Percentiles rank a stretch among this genome's conserved stretches.
These are phyloP conservation scores for Heliamphora exappendiculata DNA, from an alignment of 148 eudicot genomes.

Conservation along the genomic window DNA sequence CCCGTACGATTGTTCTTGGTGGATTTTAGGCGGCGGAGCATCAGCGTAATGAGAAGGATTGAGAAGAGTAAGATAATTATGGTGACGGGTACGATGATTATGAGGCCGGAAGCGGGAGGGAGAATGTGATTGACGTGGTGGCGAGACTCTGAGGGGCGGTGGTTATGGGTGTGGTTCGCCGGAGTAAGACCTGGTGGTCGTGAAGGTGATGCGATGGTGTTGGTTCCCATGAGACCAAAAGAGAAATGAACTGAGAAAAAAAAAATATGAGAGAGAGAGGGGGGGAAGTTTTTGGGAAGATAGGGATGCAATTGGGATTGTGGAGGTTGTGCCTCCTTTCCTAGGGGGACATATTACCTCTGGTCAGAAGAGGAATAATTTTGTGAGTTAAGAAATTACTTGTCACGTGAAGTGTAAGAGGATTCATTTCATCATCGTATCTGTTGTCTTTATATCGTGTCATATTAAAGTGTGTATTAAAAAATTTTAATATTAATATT, in stretches of 20 bases:
- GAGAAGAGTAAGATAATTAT: conserved; percentile 47
- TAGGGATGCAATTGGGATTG: conserved; percentile 1
- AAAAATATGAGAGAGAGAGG: neutral
- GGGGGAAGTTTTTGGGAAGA: neutral
- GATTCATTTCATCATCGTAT: too few relatives aligned
- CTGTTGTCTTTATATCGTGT: too few relatives aligned
- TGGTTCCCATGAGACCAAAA: conserved; percentile 18
- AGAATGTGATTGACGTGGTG: conserved; percentile 19
- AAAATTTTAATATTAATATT: too few relatives aligned
- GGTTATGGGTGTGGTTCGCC: neutral
- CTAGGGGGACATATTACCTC: conserved; percentile 4
- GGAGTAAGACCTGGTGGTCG: neutral
- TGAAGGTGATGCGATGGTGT: conserved; percentile 6
- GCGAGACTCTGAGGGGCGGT: conserved; percentile 1
- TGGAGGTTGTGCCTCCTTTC: conserved; percentile 3
- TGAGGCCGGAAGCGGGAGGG: conserved; percentile 39
- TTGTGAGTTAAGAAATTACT: too few relatives aligned
- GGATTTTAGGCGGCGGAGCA: conserved; percentile 49
- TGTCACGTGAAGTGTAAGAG: too few relatives aligned
- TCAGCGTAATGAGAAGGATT: conserved; percentile 33
- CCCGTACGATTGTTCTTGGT: conserved; percentile 16
- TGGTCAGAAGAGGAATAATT: too few relatives aligned
- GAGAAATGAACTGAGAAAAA: neutral
- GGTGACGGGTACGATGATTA: conserved; percentile 48
- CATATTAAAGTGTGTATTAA: too few relatives aligned